Evolutionary conservation across 208 protist species (phyloP), one percentile per base, ranked within the genome.

Genomic region (Trypanosoma brucei): DNA sequence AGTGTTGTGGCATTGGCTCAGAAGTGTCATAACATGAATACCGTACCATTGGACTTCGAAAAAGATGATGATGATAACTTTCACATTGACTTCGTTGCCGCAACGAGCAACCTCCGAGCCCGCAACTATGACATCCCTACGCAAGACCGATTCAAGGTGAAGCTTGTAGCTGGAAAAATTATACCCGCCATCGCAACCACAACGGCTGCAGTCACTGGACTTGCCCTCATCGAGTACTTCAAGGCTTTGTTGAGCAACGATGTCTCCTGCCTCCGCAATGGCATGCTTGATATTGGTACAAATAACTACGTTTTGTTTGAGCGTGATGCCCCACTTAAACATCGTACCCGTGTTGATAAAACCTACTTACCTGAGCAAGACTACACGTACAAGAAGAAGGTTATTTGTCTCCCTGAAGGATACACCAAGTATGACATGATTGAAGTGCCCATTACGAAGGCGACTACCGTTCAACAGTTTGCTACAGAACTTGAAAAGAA

Each of bases 171-270:
- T 2, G 97, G 98, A 38, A 98, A 98, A 70, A 99, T 99, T 73
- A 99, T 99, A 62, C 99, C 99, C n/a, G 99, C 99, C 13, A 98
- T 99, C 69, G 97, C 98, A 42, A 99, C 99, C 1, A 99, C 99
- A 4, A 99, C 99, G 3, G 98, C 98, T 22, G 68, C 98, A 3
- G 97, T 99, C 7, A 95, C 96, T 35, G 99, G 99, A 4, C 84
- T 99, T 2, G 95, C 98, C 3, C 85, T 90, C 59, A 80, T 99
- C 31, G 99, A 99, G 81, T 81, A 99, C 6, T 98, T 97, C 76
- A 99, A 99, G 84, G 75, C 99, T 22, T 62, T 95, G 51, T 81
- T 84, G 55, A 70, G 69, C 31, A 93, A 90, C 64, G 82, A 89
- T 61, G 69, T 89, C 35, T 85, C 79, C 2, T 68, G 48, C 44